These are phyloP conservation scores for Vitis amurensis DNA, from an alignment of 164 flowering plant genomes.

Conservation along the genomic window DNA sequence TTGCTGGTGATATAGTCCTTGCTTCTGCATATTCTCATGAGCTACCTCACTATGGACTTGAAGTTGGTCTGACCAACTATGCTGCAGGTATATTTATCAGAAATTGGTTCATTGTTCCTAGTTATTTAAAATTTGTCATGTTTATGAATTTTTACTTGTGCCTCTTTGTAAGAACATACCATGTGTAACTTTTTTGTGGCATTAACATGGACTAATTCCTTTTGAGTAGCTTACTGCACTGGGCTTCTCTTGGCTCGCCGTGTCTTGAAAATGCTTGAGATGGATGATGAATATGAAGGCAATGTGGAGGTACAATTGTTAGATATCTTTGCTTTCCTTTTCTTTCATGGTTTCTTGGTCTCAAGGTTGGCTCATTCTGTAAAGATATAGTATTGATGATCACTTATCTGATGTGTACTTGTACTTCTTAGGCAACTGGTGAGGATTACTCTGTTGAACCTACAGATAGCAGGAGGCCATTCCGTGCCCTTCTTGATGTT, in stretches of 20 bases:
- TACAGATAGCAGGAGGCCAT: constrained; percentile 68
- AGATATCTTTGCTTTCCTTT: too few relatives aligned
- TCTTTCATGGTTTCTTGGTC: too few relatives aligned
- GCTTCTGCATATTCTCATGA: constrained; percentile 85
- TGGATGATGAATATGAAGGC: constrained; percentile 70
- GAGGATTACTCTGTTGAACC: constrained; percentile 81
- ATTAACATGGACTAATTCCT: too few relatives aligned
- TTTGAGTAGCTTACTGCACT: constrained; percentile 61
- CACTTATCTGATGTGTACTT: not conserved
- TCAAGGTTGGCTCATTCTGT: too few relatives aligned
- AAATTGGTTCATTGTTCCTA: too few relatives aligned
- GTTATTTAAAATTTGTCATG: too few relatives aligned
- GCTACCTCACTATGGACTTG: constrained; percentile 80
- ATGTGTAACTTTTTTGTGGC: too few relatives aligned
- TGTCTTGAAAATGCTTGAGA: constrained; percentile 58
- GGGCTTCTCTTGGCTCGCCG: constrained; percentile 74
- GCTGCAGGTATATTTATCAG: constrained; percentile 64
- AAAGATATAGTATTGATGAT: too few relatives aligned
- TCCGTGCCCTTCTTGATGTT: constrained; percentile 80
- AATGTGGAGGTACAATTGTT: constrained; percentile 51
- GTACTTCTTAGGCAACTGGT: constrained; percentile 48
- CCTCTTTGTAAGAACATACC: too few relatives aligned
- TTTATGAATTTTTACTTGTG: too few relatives aligned
- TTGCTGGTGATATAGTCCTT: constrained; percentile 80
- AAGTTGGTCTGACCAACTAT: constrained; percentile 94